Evolutionary conservation across 345 rosid species (phyloP).

Genomic region (Microcos paniculata): DNA sequence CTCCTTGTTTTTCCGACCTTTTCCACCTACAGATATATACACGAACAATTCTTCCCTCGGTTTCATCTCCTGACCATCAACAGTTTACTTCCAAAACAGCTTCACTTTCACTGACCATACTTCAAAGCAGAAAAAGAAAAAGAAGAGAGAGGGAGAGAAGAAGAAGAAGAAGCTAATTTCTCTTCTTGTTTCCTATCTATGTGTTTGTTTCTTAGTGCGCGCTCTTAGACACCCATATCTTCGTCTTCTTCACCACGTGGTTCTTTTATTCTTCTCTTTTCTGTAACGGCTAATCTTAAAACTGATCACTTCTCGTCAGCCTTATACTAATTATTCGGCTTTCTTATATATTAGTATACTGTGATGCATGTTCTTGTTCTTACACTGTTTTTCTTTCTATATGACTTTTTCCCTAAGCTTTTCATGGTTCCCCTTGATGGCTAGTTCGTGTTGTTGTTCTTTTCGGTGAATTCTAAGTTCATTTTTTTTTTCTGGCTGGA

Average conservation of each 20-base stretch:
- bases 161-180: neutral
- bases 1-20: neutral
- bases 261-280: neutral
- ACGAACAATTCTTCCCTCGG: neutral
- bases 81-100: neutral
- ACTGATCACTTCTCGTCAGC: neutral
- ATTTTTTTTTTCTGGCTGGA: neutral
- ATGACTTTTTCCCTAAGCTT: neutral
- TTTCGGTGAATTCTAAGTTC: constrained; percentile 3
- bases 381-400: neutral
- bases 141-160: neutral
- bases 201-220: constrained; percentile 9
- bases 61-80: neutral
- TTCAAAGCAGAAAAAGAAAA: neutral
- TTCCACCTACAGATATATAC: neutral
- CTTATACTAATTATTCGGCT: neutral
- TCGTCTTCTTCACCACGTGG: constrained; percentile 26
- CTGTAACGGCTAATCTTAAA: neutral
- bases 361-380: neutral
- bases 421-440: constrained; percentile 11
- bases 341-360: neutral
- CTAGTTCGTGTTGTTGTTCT: constrained; percentile 11
- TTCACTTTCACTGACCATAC: constrained; percentile 6
- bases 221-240: constrained; percentile 6
- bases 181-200: neutral